These are phyloP conservation scores for Trichosanthes cucumerina DNA, from an alignment of 306 rosid genomes.

Conservation along the genomic window DNA sequence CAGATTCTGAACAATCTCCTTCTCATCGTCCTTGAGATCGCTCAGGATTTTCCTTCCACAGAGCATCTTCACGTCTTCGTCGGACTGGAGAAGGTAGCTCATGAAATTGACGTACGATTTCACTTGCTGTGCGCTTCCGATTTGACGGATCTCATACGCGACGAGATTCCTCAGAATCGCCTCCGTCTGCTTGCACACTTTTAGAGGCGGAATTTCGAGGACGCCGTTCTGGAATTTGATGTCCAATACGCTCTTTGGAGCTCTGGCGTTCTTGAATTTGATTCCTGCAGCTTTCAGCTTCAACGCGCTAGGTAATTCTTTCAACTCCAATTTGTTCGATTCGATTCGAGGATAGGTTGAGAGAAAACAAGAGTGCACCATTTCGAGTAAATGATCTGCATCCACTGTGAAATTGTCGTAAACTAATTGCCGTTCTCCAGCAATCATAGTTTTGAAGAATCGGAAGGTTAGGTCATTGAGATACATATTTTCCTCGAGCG, in stretches of 20 bases:
- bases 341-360: conserved; percentile 18
- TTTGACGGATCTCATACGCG: conserved; percentile 31
- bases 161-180: conserved; percentile 36
- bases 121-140: conserved; percentile 20
- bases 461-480: conserved; percentile 33
- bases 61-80: conserved; percentile 29
- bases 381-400: conserved; percentile 46
- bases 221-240: conserved; percentile 31
- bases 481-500: conserved; percentile 12
- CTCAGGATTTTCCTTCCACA: conserved; percentile 16
- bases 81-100: conserved; percentile 16
- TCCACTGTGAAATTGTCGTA: conserved; percentile 28
- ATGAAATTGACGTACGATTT: conserved; percentile 38
- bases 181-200: conserved; percentile 13
- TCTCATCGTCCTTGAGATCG: conserved; percentile 1
- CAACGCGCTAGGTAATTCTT: conserved; percentile 15
- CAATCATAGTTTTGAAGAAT: conserved; percentile 27
- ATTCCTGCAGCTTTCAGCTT: conserved; percentile 25
- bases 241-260: conserved; percentile 30
- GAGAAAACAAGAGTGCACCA: conserved; percentile 34
- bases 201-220: conserved; percentile 30
- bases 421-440: conserved; percentile 22
- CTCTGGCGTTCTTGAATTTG: conserved; percentile 23
- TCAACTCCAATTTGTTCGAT: neutral
- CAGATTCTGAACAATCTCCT: conserved; percentile 15